Evolutionary conservation across 345 rosid species (phyloP), one percentile per base, ranked within the genome.

Genomic region (Hibiscus trionum): DNA sequence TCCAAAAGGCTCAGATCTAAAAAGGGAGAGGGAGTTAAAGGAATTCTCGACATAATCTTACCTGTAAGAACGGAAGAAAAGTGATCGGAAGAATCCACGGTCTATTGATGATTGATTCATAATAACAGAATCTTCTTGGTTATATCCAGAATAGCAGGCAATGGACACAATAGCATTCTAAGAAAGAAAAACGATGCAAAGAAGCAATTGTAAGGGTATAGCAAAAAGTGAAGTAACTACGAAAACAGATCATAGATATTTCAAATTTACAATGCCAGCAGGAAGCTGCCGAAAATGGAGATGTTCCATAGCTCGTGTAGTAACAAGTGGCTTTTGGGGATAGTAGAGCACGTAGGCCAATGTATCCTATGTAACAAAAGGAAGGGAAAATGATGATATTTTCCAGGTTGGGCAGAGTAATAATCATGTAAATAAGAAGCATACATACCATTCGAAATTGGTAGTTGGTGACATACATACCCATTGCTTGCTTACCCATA

Each of bases 401-500:
- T 21, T 7, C 29, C 56, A 72, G 37, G 58, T 56, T 17, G 24
- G 42, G 27, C 11, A 61, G 2, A 65, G 1, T 42, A 8, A 7
- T 9, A 73, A 9, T 15, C n/a, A 53, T 33, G 63, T 52, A 63
- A 74, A 57, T 12, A 24, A 24, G 27, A 21, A 64, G 12, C 29
- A 62, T 42, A 39, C 77, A 68, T 76, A 95, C 97, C 97, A 95
- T 95, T 57, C 97, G 92, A 57, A 95, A 95, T 70, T 95, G 99
- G 86, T 89, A 39, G 44, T 95, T 95, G 35, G 99, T 95, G 72
- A 95, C 99, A 69, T 95, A 95, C 53, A 95, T 90, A 75, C 99
- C 99, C 97, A 95, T 92, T 52, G 99, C 97, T 88, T 95, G 99
- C 86, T 95, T 95, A 56, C 99, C 99, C 97, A 95, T 95, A 37